Evolutionary conservation across 371 early-diverging fungal species (phyloP), one percentile per base, ranked within the genome.

Genomic region (Mortierella sp.): DNA sequence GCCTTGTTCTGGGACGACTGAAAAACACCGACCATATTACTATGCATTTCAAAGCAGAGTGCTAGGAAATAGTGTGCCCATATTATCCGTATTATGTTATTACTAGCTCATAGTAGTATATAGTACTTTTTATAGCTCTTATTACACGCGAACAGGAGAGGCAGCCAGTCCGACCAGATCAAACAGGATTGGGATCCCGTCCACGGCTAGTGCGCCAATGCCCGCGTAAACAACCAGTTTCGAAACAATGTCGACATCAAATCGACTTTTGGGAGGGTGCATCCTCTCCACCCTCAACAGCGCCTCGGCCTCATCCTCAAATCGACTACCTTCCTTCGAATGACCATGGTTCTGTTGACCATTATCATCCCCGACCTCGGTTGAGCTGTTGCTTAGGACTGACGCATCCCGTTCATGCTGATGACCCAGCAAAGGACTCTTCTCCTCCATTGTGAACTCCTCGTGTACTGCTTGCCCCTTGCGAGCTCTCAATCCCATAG

Each of bases 201-300:
- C 86, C 5, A 81, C 81, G 15, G 89, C 85, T 42, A 86, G 32
- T n/a, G 83, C 84, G 4, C 89, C 89, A 65, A 88, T 87, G 23
- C 87, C 91, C 31, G 87, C 86, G 79, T 91, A 91, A 14, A 91
- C 89, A 48, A 91, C 86, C 34, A 89, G 57, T 60, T 89, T 89
- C 24, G 88, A 85, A 15, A 87, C 87, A 81, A 88, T 89, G 58
- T 89, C 89, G 19, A 91, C 86, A 79, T 91, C 89, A 50, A 87
- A 87, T 23, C 88, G 79, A 56, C 66, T 76, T 62, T 76, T 76
- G 42, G 60, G 78, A 42, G 39, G 89, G 82, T 50, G 84, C 85
- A 69, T 88, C 80, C 70, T 70, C 46, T 86, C 86, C 0, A 84
- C 63, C 11, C 85, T 72, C 15, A 86, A 62, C 37, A 84, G 42